Base-by-base conservation (phyloP, 192 early-diverging fungal species). In the Backusella morwellensis region DNA sequence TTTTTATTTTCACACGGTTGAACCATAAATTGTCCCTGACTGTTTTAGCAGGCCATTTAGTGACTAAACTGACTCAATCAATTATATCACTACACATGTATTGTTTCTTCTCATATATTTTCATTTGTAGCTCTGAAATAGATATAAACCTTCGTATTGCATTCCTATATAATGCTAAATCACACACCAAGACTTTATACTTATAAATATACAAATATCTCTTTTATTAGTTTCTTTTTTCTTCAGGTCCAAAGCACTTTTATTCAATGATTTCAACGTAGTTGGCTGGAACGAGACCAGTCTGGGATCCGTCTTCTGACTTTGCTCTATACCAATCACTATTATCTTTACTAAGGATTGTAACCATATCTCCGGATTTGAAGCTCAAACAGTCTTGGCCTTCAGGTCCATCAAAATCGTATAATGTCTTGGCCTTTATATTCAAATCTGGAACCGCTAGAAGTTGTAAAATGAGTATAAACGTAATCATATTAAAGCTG, bases 301-400 rank as follows among this genome's bases (percentile, higher is more conserved):
- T 73, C 15, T 63, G 32, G 11, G 35, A 21, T 1, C 81, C 83
- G 66, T 80, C 77, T 21, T 82, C 70, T 23, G 71, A 72, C 26
- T 82, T 78, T 6, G 79, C 88, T 7, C 76, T 79, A 86, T 86
- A 89, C 84, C 85, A 85, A 69, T 86, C 80, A 29, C 75, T 82
- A 21, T 82, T 78, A 11, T 79, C 78, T 66, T 90, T 88, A 56
- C 85, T 84, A 32, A 88, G 75, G 26, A 95, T 86, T 0, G 85
- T 85, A 44, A 95, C 79, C 32, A 90, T 81, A 68, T 88, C 89
- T 8, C 90, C 92, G 0, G 85, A 82, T 34, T 88, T 84, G 72
- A 94, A 90, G 35, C 83, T 78, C 21, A 95, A 82, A 47, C 93
- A 92, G 44, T 88, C 90, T 42, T 82, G 76, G 54, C 78, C 82